Base-by-base conservation (phyloP, 768 basidiomycete species). In the Serendipita sp. region DNA sequence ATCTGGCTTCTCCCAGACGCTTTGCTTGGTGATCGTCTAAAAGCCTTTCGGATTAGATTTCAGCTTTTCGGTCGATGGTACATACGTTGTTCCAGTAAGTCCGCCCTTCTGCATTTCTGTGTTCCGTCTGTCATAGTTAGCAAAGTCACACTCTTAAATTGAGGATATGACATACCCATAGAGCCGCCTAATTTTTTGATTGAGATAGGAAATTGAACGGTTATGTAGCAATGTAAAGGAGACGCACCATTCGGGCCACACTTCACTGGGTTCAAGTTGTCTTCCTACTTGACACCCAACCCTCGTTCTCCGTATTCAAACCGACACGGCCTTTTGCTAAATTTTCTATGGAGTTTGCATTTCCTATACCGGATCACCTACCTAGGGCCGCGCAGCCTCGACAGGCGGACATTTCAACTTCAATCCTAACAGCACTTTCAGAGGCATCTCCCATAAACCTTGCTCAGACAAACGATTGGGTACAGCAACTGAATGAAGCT, bases 1-100 rank as follows among this genome's bases (percentile, higher is more conserved):
- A 73, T 94, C 90, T 66, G 96, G 96, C 73, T 98, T 99, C 76
- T 97, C 94, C 95, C 94, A 98, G 63, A 94, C 92, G 71, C 92
- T 95, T 70, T 91, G 89, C 70, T 86, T 84, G 2, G 88, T 89
- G 8, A 78, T 80, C 0, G 90, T 85, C 68, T 71, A 64, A 34
- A 47, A 58, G 65, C 48, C 63, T 24, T 24, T 24, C 24, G 24
- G 24, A 38, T 60, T 54, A 24, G 28, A 35, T n/a, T 30, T 0
- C 3, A 65, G 34, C 30, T 8, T 24, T 24, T 38, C 60, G 10
- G 28, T 15, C 45, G 48, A 46, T 13, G 28, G 0, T 44, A 58
- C 65, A 18, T 54, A 70, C 69, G 72, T 96, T 93, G 75, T 92
- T 93, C 94, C 94, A 98, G 71, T 98, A 98, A 0, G 90, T 92